Percentiles rank a stretch among this genome's conserved stretches.
phyloP scores from a whole-genome alignment of 805 yeast species.

The Metschnikowia henanensis region DNA sequence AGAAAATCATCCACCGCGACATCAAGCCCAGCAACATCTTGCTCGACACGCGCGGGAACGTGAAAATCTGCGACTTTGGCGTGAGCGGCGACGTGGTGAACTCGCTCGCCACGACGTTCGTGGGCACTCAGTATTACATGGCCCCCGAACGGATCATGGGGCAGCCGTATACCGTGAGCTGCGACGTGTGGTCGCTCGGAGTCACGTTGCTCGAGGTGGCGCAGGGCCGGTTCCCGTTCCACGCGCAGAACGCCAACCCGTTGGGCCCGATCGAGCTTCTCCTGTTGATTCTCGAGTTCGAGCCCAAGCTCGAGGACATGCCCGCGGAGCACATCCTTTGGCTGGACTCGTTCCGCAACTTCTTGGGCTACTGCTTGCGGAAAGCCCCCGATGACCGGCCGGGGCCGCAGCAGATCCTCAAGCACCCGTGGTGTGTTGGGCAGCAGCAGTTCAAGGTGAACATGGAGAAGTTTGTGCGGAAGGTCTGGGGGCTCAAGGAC shows the following conservation, averaged over 20 bases:
- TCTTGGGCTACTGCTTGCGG: constrained; percentile 75
- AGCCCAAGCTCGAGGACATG: constrained; percentile 78
- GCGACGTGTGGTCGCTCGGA: constrained; percentile 97
- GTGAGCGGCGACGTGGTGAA: constrained; percentile 97
- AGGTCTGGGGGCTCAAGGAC: constrained; percentile 57
- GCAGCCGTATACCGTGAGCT: constrained; percentile 90
- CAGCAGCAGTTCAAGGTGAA: constrained; percentile 71
- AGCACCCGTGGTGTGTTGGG: constrained; percentile 90
- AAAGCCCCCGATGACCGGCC: constrained; percentile 83
- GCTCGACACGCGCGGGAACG: constrained; percentile 72
- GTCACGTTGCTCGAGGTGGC: constrained; percentile 92
- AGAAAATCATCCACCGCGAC: constrained; percentile 90
- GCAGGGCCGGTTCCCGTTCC: constrained; percentile 83
- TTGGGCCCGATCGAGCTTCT: constrained; percentile 80
- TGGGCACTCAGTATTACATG: constrained; percentile 98
- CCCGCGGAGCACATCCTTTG: constrained; percentile 74
- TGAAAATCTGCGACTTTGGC: constrained; percentile 95
- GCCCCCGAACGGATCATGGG: constrained; percentile 98
- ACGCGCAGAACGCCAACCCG: constrained; percentile 30
- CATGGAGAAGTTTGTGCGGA: constrained; percentile 82
- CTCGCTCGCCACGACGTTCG: constrained; percentile 92
- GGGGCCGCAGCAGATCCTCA: constrained; percentile 88
- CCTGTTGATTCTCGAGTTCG: constrained; percentile 75
- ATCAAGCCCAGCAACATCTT: constrained; percentile 94
- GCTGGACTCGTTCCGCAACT: constrained; percentile 81